Evolutionary conservation across 192 early-diverging fungal species (phyloP).

Genomic region (Backusella parvicylindrica): DNA sequence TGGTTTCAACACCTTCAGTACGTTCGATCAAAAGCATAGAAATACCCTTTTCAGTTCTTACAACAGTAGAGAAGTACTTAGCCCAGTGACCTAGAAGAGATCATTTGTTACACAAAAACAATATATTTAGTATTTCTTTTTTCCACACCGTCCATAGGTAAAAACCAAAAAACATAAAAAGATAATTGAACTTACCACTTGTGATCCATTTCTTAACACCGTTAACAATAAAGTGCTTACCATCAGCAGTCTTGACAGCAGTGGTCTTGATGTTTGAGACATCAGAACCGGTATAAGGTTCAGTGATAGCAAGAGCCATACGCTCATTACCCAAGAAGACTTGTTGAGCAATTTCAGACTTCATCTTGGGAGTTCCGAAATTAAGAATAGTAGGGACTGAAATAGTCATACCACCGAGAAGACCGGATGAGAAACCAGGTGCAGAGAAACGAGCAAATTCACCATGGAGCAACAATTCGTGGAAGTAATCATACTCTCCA

Average conservation of each 20-base stretch:
- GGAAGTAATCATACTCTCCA: constrained; percentile 69
- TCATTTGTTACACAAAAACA: constrained; percentile 67
- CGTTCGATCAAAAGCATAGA: constrained; percentile 70
- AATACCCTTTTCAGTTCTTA: constrained; percentile 47
- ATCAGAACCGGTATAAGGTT: constrained; percentile 71
- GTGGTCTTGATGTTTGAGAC: constrained; percentile 70
- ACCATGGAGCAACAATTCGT: constrained; percentile 62
- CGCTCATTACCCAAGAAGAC: constrained; percentile 70
- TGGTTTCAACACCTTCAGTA: constrained; percentile 56
- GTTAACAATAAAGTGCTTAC: constrained; percentile 76
- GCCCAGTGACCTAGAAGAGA: constrained; percentile 57
- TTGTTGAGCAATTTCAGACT: constrained; percentile 51
- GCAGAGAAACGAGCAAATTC: constrained; percentile 73
- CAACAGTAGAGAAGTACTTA: constrained; percentile 30
- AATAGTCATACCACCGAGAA: constrained; percentile 64
- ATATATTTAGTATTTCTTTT: neutral
- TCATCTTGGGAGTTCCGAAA: constrained; percentile 66
- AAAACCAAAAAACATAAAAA: too few species aligned
- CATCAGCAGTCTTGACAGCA: constrained; percentile 60
- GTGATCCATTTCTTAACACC: constrained; percentile 87
- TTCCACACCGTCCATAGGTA: constrained; percentile 36
- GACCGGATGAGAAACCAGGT: constrained; percentile 71
- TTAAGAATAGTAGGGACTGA: constrained; percentile 75
- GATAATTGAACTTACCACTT: constrained; percentile 54
- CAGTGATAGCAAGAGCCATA: constrained; percentile 82